A percentile compares a stretch with the other conserved stretches of the same genome.
Evolutionary conservation across 1,284 basidiomycete species (phyloP).

Genomic region (Gymnopus androsaceus): DNA sequence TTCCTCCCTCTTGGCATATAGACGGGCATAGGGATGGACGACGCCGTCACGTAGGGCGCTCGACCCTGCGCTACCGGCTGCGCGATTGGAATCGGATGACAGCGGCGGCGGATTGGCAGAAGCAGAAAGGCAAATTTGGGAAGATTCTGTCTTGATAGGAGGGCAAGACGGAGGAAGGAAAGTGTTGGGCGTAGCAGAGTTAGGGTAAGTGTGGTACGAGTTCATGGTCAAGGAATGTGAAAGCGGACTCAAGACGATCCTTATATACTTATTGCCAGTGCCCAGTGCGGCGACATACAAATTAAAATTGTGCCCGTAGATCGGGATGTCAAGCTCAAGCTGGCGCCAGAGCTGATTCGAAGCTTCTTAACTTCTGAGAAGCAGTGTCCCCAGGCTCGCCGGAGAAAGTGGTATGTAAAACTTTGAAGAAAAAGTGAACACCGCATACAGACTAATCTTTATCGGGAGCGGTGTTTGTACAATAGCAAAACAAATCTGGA

Average conservation of each 20-base stretch:
- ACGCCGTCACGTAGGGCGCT: slow-evolving; percentile 45
- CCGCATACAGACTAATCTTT: too few species aligned
- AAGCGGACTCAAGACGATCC: background rate
- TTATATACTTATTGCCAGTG: background rate
- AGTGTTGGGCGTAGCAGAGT: background rate
- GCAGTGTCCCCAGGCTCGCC: background rate
- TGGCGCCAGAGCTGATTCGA: background rate
- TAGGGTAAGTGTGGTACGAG: background rate
- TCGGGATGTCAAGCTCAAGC: slow-evolving; percentile 6
- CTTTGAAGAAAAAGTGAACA: too few species aligned
- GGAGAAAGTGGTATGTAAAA: background rate
- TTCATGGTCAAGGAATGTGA: background rate
- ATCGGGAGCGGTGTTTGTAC: too few species aligned
- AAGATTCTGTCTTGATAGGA: background rate
- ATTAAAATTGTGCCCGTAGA: background rate
- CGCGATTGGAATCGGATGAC: background rate
- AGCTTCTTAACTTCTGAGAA: slow-evolving; percentile 5
- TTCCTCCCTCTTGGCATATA: slow-evolving; percentile 62
- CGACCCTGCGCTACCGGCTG: too few species aligned
- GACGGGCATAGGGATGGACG: slow-evolving; percentile 64
- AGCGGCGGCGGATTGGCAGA: slow-evolving; percentile 10
- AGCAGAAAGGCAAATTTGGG: slow-evolving; percentile 1
- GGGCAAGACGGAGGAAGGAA: background rate
- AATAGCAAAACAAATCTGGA: too few species aligned
- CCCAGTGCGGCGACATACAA: slow-evolving; percentile 4